Conservation (phyloP, 2,329 filamentous ascomycete species). For the Xylariaceae sp. region DNA sequence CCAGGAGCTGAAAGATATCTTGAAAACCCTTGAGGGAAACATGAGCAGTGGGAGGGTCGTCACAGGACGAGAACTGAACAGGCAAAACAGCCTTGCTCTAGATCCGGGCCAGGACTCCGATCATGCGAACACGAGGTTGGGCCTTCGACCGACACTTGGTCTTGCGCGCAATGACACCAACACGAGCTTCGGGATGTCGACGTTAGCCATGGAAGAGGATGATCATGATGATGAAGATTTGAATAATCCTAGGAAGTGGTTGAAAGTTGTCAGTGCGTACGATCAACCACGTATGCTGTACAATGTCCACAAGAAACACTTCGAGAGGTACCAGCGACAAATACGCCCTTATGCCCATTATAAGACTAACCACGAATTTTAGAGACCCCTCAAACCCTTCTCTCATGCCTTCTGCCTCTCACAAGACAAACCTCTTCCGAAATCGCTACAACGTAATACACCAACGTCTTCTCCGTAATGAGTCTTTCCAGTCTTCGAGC, state of each 20-base stretch:
- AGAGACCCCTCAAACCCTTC: conserved; percentile 62
- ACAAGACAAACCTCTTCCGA: conserved; percentile 82
- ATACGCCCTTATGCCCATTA: neutral
- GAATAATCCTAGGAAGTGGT: conserved; percentile 73
- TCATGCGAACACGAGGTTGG: conserved; percentile 50
- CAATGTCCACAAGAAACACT: conserved; percentile 81
- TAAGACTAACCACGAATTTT: conserved; percentile 14
- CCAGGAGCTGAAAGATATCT: conserved; percentile 72
- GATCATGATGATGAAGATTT: conserved; percentile 56
- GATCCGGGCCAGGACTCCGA: conserved; percentile 49
- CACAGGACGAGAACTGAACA: conserved; percentile 49
- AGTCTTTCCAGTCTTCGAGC: conserved; percentile 82
- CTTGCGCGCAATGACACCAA: conserved; percentile 57
- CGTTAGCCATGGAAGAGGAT: conserved; percentile 47
- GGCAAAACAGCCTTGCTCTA: conserved; percentile 63
- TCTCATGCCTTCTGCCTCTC: conserved; percentile 69
- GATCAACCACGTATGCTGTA: conserved; percentile 78
- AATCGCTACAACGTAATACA: conserved; percentile 91
- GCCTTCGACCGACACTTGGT: conserved; percentile 42
- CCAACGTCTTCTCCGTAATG: conserved; percentile 86
- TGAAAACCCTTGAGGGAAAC: conserved; percentile 78
- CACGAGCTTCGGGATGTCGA: conserved; percentile 59
- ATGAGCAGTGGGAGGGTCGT: conserved; percentile 80
- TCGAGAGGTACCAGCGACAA: conserved; percentile 61
- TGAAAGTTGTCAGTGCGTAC: conserved; percentile 79